Evolutionary conservation across 805 yeast genomes (phyloP), one percentile per base, ranked within the genome.

Genomic region (Sugiyamaella americana): DNA sequence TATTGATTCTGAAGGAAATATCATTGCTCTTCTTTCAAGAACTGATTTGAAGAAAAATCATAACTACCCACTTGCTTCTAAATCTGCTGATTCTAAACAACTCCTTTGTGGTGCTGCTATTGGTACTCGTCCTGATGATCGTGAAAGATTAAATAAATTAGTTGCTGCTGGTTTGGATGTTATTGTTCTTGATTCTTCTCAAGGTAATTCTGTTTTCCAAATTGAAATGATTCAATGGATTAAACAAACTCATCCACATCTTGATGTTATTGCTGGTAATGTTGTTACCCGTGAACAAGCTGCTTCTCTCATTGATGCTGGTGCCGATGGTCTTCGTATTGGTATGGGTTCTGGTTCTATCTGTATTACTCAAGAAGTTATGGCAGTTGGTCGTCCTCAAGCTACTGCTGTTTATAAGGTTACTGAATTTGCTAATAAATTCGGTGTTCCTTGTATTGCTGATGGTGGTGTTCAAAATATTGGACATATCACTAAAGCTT

Each of bases 311-410:
- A 91, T 88, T 61, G 83, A 77, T 60, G 96, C 95, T 44, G 98
- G 98, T 71, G 96, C 95, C 45, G 98, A 93, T 68, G 98, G 89
- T 67, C 76, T 93, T 62, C 87, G 98, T 79, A 91, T 93, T 59
- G 98, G 98, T 74, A 93, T 93, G 98, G 98, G 98, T 66, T 87
- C 98, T 29, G 98, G 98, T 63, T 87, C 97, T 53, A 94, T 94
- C 67, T 93, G 98, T 79, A 93, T 93, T 67, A 93, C 98, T 45
- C 98, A 93, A 75, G 98, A 93, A 74, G 98, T 93, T 51, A 93
- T 93, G 98, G 98, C 98, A 44, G 95, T 96, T 73, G 98, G 98
- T 73, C 88, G 98, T 78, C 98, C 98, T 52, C 98, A 93, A 76
- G 98, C 98, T 73, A 88, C 98, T 57, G 98, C 98, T 51, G 98